Evolutionary conservation across 108 stramenopile genomes (phyloP), one percentile per base, ranked within the genome.

Genomic region (Cyclotella distinguenda): DNA sequence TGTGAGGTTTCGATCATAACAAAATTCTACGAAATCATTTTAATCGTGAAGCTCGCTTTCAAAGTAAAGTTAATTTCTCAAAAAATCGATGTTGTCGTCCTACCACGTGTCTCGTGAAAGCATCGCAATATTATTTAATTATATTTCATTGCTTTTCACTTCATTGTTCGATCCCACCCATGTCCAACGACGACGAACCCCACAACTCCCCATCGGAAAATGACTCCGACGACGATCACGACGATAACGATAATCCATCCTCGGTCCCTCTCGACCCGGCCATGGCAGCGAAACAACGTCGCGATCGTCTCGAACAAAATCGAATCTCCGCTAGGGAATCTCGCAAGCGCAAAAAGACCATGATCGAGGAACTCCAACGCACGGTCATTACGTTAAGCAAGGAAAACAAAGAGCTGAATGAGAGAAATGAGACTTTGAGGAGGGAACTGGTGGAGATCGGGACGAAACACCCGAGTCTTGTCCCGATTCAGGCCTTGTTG

Each of bases 311-410:
- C 66, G 93, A 94, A 80, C 89, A 91, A 75, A 94, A 94, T 66
- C 84, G 94, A 6, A 89, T 92, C 40, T 89, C 89, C 8, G 94
- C 94, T 0, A 58, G 90, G 23, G 94, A 95, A 76, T 86, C 84
- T 15, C 82, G 94, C 22, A 89, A 89, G 58, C 80, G 90, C 30
- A 95, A 92, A 75, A 95, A 95, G 78, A 83, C 80, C 38, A 88
- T 90, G 89, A 90, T 95, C 60, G 94, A 95, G 65, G 90, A 92
- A 49, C 70, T 95, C 27, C 90, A 95, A 57, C 79, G 87, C 6
- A 89, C 89, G 16, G 91, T 95, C 62, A 92, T 92, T 55, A 81
- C 86, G 6, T 57, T 95, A 0, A 82, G 84, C 28, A 58, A 85
- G 34, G 94, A 95, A 46, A 92, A 94, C 64, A 89, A 89, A 71